phyloP scores from a whole-genome alignment of 1,284 basidiomycete genomes.

The Trichosporon asahii region DNA sequence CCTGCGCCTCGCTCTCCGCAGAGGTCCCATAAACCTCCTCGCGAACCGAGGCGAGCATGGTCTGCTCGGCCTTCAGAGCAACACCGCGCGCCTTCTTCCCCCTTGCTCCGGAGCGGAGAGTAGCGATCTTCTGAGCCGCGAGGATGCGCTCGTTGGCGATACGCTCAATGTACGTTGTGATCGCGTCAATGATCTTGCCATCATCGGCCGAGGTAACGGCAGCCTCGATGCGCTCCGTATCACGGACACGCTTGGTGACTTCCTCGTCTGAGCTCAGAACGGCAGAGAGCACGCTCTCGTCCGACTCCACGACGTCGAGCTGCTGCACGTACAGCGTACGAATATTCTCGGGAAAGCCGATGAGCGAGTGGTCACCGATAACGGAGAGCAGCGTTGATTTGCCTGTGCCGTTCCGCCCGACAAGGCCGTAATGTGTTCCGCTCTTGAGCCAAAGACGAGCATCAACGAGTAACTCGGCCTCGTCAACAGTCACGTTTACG shows the following conservation, averaged over 20 bases:
- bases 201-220: background rate
- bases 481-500: constrained; percentile 56
- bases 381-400: constrained; percentile 53
- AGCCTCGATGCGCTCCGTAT: constrained; percentile 14
- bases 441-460: constrained; percentile 58
- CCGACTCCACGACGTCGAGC: constrained; percentile 87
- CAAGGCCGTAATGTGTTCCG: constrained; percentile 58
- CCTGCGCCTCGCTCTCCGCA: constrained; percentile 1
- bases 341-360: constrained; percentile 73
- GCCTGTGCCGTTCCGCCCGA: constrained; percentile 61
- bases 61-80: constrained; percentile 23
- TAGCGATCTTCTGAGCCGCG: constrained; percentile 23
- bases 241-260: constrained; percentile 14
- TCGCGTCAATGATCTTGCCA: background rate
- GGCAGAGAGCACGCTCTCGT: constrained; percentile 16
- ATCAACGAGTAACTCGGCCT: constrained; percentile 57
- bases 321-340: constrained; percentile 74
- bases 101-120: constrained; percentile 20
- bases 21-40: constrained; percentile 11
- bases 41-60: constrained; percentile 17
- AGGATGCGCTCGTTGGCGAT: constrained; percentile 16
- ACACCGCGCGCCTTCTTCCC: constrained; percentile 26
- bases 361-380: constrained; percentile 82
- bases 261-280: constrained; percentile 14
- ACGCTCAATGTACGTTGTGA: constrained; percentile 12